phyloP scores from a whole-genome alignment of 2,329 filamentous ascomycete species.

The Pseudocercospora musae region DNA sequence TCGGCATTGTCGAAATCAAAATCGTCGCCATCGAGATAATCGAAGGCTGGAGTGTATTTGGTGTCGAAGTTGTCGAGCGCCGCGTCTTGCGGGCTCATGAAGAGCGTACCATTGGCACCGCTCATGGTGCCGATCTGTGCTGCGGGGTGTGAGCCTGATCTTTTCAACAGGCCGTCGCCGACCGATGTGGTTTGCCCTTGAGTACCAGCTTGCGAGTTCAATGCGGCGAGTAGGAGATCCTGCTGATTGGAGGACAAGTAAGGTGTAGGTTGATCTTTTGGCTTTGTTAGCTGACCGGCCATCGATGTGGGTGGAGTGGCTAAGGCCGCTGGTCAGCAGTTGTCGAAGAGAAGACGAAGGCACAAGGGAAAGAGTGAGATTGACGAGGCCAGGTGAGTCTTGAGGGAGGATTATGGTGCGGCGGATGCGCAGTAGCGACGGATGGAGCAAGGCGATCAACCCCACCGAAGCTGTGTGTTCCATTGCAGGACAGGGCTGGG shows the following conservation, averaged over 20 bases:
- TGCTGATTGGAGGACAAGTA: slow-evolving; percentile 46
- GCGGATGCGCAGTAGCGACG: not conserved
- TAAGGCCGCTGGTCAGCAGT: slow-evolving; percentile 5
- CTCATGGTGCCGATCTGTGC: slow-evolving; percentile 23
- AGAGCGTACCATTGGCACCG: slow-evolving; percentile 23
- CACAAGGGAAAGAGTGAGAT: not conserved
- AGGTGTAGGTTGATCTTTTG: slow-evolving; percentile 33
- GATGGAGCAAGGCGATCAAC: not conserved
- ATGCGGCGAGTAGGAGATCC: slow-evolving; percentile 47
- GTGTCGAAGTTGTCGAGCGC: slow-evolving; percentile 29
- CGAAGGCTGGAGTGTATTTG: slow-evolving; percentile 67
- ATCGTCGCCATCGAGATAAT: slow-evolving; percentile 75
- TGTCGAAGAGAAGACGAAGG: slow-evolving; percentile 1
- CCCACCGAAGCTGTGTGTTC: not conserved
- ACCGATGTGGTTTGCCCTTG: not conserved
- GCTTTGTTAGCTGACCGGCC: slow-evolving; percentile 16
- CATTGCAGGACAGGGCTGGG: not conserved
- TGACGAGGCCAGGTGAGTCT: not conserved
- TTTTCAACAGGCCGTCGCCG: slow-evolving; percentile 3
- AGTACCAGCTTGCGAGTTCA: slow-evolving; percentile 40
- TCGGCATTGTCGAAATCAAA: slow-evolving; percentile 70
- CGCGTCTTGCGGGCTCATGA: slow-evolving; percentile 30
- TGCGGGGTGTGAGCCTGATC: slow-evolving; percentile 13
- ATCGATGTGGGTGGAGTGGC: slow-evolving; percentile 14
- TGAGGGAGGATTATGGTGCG: not conserved